These are phyloP conservation scores for Colletotrichum horii DNA, from an alignment of 2,329 filamentous ascomycete species.

Conservation along the genomic window DNA sequence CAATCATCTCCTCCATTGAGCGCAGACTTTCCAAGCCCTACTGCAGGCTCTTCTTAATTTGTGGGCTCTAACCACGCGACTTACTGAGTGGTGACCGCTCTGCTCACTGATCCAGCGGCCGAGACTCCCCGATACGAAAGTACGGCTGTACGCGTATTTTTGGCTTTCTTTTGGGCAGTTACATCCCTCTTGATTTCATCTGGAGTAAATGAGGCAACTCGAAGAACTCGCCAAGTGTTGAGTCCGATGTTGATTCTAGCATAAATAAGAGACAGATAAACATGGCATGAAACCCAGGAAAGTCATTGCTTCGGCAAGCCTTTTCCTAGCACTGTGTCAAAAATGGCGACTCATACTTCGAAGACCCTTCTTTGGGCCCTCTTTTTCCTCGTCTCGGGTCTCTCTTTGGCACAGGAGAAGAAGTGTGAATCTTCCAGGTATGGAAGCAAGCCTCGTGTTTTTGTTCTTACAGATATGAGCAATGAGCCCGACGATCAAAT, in stretches of 20 bases:
- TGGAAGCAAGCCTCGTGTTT: slow-evolving; percentile 36
- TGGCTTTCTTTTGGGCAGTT: neutral
- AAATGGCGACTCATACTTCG: neutral
- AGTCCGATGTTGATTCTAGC: neutral
- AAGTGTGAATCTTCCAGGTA: neutral
- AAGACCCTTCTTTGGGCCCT: neutral
- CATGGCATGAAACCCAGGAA: neutral
- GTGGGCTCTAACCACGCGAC: neutral
- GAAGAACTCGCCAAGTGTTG: neutral
- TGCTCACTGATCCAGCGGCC: neutral
- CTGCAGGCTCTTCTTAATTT: neutral
- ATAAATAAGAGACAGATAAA: neutral
- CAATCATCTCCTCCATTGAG: neutral
- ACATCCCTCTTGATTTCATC: neutral
- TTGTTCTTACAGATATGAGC: slow-evolving; percentile 46
- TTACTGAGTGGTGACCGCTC: neutral
- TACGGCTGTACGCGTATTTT: neutral
- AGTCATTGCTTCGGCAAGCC: neutral
- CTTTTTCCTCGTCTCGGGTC: neutral
- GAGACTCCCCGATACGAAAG: neutral
- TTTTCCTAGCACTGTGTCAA: neutral
- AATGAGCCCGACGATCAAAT: slow-evolving; percentile 51
- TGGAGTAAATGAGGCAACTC: neutral
- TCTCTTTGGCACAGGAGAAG: neutral
- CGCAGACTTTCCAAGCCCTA: neutral